Evolutionary conservation across 2,329 filamentous ascomycete species (phyloP), one percentile per base, ranked within the genome.

Genomic region (Daldinia sp.): DNA sequence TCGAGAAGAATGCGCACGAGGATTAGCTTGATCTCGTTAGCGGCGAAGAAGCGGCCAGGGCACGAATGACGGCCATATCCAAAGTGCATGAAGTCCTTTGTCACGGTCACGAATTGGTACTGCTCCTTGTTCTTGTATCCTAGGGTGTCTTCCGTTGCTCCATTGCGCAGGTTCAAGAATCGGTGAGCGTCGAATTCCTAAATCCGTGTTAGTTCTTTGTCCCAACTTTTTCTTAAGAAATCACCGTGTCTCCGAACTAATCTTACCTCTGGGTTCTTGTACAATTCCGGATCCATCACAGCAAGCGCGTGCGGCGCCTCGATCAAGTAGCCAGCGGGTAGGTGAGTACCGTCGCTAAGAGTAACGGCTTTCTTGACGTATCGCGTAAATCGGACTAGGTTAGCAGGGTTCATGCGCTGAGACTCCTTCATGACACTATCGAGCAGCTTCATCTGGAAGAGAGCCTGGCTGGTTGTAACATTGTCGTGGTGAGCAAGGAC

Each of bases 11-110:
- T 67, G 25, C 74, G 73, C 4, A 74, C 77, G 21, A 81, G 48
- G 35, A 80, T 77, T 61, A 80, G 68, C 71, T 81, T 81, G 68
- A 81, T 78, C 70, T 80, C 77, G 51, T 80, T 77, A 15, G 76
- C 72, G 2, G 79, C 79, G 50, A 81, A 81, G 72, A 80, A 81
- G 0, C 79, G 72, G 0, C 79, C 79, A 0, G 77, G 78, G 54
- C 70, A 70, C 1, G 79, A 77, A 58, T 80, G 79, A 0, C 75
- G 72, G 3, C 79, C 79, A 57, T 77, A 78, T 0, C 79, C 79
- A 51, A 80, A 81, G 3, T 68, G 66, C 62, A 79, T 70, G 39
- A 73, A 71, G 41, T 71, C 70, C 41, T 73, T 68, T 17, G 68
- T 75, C 19, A 77, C 72, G 35, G 73, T 74, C 30, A 78, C 78